Evolutionary conservation across 148 eudicot species (phyloP), one percentile per base, ranked within the genome.

Genomic region (Camellia sinensis): DNA sequence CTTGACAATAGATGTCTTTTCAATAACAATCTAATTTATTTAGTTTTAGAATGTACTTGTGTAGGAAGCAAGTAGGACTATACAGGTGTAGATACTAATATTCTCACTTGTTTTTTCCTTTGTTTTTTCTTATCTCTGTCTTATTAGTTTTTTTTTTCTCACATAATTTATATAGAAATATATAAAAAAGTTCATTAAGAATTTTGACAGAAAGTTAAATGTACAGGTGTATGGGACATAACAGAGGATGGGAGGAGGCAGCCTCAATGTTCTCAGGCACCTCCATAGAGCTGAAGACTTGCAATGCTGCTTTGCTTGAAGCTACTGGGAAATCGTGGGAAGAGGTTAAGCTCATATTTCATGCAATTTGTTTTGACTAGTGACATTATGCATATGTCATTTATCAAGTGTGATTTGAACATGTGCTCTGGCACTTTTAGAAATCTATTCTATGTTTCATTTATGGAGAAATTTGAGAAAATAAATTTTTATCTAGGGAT

Each of bases 221-320:
- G 17, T 81, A 61, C 89, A 91, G 97, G 97, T 93, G 97, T 81
- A 93, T 93, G 97, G 97, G 95, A 60, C 98, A 93, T 78, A 95
- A 95, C 79, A 92, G 85, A 83, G 97, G 98, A 59, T 93, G 98
- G 98, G 97, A 95, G 82, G 98, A 95, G 86, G 97, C 98, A 63
- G 98, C 98, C 67, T 90, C 98, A 61, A 82, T 91, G 86, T 82
- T 95, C 19, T 85, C 91, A 59, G 98, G 96, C 61, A 85, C 89
- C 64, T 76, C 84, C 15, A 68, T 93, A 81, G 96, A 95, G 85
- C 79, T 95, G 72, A 85, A 95, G 86, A 91, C 98, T 65, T 95
- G 94, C 83, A 90, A 95, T 88, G 98, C 98, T 88, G 98, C 97
- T 80, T 87, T 95, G 87, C 94, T 95, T 75, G 91, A 92, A 87